Conservation (phyloP, 2,329 filamentous ascomycete species). For the Cladosporium sp. region DNA sequence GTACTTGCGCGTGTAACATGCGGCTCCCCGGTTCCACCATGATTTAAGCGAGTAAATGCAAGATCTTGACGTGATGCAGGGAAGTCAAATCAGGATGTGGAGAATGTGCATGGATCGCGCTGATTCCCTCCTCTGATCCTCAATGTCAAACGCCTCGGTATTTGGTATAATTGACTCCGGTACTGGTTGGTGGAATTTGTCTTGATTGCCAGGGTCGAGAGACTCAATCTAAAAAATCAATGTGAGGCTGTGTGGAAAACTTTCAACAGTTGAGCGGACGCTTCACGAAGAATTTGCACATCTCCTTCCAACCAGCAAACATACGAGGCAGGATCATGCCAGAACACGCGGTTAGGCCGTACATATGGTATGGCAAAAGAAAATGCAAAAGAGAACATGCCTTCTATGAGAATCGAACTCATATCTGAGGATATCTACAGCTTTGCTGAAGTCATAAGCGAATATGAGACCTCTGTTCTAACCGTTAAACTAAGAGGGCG, state of each 20-base stretch:
- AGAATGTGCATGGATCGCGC: background rate
- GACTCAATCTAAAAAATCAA: background rate
- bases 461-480: conserved; percentile 17
- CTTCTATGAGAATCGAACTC: conserved; percentile 17
- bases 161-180: background rate
- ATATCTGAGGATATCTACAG: conserved; percentile 14
- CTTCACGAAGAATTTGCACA: background rate
- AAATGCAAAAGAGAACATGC: background rate
- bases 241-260: background rate
- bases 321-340: background rate
- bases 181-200: background rate
- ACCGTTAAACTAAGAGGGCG: conserved; percentile 17
- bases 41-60: background rate
- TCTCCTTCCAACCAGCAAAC: background rate
- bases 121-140: background rate
- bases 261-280: background rate
- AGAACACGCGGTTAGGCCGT: background rate
- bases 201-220: background rate
- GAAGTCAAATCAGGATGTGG: background rate
- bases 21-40: background rate
- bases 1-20: background rate
- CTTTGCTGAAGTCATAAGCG: conserved; percentile 11
- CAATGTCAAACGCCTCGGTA: background rate
- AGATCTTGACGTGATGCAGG: background rate
- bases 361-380: background rate